Evolutionary conservation across 106 monocot genomes (phyloP).

Genomic region (Allium cepa): DNA sequence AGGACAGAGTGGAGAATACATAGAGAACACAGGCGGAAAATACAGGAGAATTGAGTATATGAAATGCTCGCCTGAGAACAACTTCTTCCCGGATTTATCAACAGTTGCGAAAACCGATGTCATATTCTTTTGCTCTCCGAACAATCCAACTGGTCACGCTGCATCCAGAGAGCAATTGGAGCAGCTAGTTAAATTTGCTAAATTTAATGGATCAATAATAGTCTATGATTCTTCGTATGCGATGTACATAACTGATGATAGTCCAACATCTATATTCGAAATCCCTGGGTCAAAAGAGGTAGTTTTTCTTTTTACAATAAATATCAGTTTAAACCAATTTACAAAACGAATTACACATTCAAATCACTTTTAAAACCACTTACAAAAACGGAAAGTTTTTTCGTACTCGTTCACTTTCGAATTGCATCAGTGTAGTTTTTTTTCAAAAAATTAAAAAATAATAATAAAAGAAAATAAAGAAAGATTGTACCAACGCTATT

Average conservation of each 20-base stretch:
- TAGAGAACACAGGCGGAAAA: constrained; percentile 1
- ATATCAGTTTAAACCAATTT: no score
- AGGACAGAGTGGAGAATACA: constrained; percentile 35
- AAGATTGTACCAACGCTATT: no score
- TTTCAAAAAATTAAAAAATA: no score
- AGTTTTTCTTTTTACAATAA: background rate
- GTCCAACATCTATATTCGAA: constrained; percentile 79
- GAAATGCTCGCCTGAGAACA: constrained; percentile 47
- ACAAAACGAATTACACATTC: no score
- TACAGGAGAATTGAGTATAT: constrained; percentile 45
- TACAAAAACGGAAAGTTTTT: no score
- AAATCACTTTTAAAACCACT: no score
- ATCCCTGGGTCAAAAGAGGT: constrained; percentile 80
- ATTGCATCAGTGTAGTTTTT: no score
- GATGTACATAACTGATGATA: constrained; percentile 46
- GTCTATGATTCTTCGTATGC: constrained; percentile 56
- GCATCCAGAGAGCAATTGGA: constrained; percentile 39
- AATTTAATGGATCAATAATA: constrained; percentile 51
- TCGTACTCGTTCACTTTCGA: no score
- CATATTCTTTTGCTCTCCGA: constrained; percentile 88
- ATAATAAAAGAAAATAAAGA: no score
- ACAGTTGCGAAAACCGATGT: constrained; percentile 31
- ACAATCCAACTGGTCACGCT: constrained; percentile 68
- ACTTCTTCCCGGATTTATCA: constrained; percentile 43
- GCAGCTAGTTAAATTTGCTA: constrained; percentile 38